Conservation (phyloP, 179 eudicot species). For the Silene noctiflora region DNA sequence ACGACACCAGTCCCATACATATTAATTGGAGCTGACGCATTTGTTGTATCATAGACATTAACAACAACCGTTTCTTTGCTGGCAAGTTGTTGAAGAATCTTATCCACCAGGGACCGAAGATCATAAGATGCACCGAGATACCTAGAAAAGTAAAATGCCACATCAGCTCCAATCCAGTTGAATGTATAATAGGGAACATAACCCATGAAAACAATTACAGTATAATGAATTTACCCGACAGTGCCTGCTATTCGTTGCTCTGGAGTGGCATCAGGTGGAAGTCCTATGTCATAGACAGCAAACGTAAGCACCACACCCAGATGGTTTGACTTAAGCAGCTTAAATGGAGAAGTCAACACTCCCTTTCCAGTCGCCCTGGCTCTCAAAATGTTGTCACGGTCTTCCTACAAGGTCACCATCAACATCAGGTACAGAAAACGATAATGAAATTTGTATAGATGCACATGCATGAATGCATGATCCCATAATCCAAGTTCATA, state of each 20-base stretch:
- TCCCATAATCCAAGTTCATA: no score
- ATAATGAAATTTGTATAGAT: no score
- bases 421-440: no score
- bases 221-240: constrained; percentile 54
- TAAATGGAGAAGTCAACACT: constrained; percentile 87
- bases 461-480: no score
- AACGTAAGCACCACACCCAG: constrained; percentile 91
- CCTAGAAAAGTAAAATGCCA: constrained; percentile 19
- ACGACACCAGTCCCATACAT: constrained; percentile 71
- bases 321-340: constrained; percentile 80
- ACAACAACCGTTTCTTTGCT: constrained; percentile 88
- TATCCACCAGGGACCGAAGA: constrained; percentile 83
- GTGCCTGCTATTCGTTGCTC: constrained; percentile 79
- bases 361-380: constrained; percentile 94
- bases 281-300: constrained; percentile 68
- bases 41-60: constrained; percentile 85
- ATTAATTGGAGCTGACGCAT: constrained; percentile 46
- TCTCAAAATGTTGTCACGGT: constrained; percentile 84
- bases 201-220: neutral
- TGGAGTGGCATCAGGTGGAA: constrained; percentile 61
- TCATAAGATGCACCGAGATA: constrained; percentile 93
- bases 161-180: neutral
- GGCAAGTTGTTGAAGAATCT: constrained; percentile 93
- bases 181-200: neutral
- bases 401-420: constrained; percentile 53